Evolutionary conservation across 352 stramenopile species (phyloP), one percentile per base, ranked within the genome.

Genomic region (Phytophthora syringae): DNA sequence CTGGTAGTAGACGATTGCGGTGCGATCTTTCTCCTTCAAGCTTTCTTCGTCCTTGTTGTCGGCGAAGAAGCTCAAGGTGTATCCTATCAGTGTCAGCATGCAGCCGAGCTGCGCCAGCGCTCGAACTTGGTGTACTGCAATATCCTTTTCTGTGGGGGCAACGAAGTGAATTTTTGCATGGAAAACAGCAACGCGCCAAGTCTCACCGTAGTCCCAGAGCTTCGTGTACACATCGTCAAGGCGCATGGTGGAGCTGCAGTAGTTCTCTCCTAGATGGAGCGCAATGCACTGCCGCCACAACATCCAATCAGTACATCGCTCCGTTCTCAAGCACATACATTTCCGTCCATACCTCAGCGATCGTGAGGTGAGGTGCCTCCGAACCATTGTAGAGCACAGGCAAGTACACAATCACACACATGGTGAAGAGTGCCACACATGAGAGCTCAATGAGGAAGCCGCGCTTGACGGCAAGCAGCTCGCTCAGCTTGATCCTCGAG

Each of bases 171-270:
- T 22, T 20, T 37, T 40, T 6, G 15, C 34, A n/a, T 48, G 25
- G 11, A 13, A 49, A 30, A 11, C 18, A 30, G 3, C 20, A 36
- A 5, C 11, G 20, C 5, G n/a, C n/a, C 27, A 52, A 30, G 18
- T 40, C 64, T 47, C 49, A 89, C 82, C 73, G 47, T 90, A 90
- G 60, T 79, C 75, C 77, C 78, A 88, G 6, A 90, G 70, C 34
- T 69, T 77, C 0, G 82, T 90, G 51, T 86, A 57, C 10, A 60
- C 67, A 5, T 67, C 70, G 47, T 88, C 68, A 10, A 84, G 57
- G 3, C 70, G 67, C 60, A 88, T 80, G 4, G 71, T 82, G 7
- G 64, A 55, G 24, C 65, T 74, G 67, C 79, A 90, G 50, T 90
- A 90, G 50, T 80, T 78, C n/a, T 72, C 67, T 2, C 79, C 79